Conservation (phyloP, 2,329 filamentous ascomycete genomes). For the Claviceps fusiformis region DNA sequence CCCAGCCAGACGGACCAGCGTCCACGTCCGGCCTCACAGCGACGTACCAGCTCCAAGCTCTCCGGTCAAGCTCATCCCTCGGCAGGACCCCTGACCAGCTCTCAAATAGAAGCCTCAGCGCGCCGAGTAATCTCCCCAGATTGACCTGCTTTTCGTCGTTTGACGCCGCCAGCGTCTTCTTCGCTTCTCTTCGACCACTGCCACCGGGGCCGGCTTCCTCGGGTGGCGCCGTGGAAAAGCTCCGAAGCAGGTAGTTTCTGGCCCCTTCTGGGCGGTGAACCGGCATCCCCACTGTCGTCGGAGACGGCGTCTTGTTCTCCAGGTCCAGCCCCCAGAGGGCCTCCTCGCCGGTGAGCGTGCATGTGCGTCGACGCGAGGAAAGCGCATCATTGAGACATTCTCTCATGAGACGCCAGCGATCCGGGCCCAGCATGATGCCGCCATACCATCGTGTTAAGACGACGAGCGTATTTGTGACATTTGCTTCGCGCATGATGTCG, state of each 20-base stretch:
- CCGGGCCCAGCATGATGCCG: constrained; percentile 45
- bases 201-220: constrained; percentile 9
- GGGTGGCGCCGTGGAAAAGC: constrained; percentile 38
- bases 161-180: constrained; percentile 35
- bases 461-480: constrained; percentile 38
- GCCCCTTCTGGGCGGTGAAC: constrained; percentile 64
- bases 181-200: constrained; percentile 17
- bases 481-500: constrained; percentile 36
- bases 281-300: constrained; percentile 41
- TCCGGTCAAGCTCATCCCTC: constrained; percentile 54
- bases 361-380: constrained; percentile 30
- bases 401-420: constrained; percentile 50
- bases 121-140: constrained; percentile 53
- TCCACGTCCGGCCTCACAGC: constrained; percentile 64
- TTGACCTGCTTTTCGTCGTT: constrained; percentile 55
- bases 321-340: constrained; percentile 48
- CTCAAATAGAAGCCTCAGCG: constrained; percentile 55
- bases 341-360: constrained; percentile 28
- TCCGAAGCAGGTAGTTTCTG: constrained; percentile 40
- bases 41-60: constrained; percentile 74
- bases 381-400: constrained; percentile 41
- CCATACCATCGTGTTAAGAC: constrained; percentile 51
- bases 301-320: constrained; percentile 31
- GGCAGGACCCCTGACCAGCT: constrained; percentile 59
- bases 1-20: constrained; percentile 65